phyloP scores from a whole-genome alignment of 2,329 filamentous ascomycete species.

The Stenocarpella maydis region DNA sequence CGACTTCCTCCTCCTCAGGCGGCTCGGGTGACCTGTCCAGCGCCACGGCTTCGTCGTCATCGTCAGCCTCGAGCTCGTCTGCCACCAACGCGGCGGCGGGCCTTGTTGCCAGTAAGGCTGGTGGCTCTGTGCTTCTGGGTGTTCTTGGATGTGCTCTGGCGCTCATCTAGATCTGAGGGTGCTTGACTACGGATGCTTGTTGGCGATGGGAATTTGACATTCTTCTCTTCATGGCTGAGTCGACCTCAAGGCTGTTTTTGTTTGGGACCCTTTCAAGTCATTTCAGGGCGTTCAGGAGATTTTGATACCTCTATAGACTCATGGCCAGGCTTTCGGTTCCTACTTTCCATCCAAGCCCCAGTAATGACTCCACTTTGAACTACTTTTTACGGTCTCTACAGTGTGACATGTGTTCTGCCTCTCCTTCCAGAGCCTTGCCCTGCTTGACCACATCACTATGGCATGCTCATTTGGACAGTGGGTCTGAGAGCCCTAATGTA shows the following conservation, averaged over 20 bases:
- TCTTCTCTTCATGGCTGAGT: slow-evolving; percentile 1
- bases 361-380: too few relatives aligned
- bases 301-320: slow-evolving; percentile 17
- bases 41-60: slow-evolving; percentile 1
- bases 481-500: too few relatives aligned
- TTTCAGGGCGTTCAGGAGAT: slow-evolving; percentile 5
- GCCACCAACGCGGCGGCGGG: background rate
- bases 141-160: slow-evolving; percentile 4
- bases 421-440: too few relatives aligned
- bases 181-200: background rate
- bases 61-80: slow-evolving; percentile 15
- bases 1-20: slow-evolving; percentile 14
- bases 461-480: too few relatives aligned
- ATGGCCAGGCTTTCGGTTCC: background rate
- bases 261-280: background rate
- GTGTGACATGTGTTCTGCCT: too few relatives aligned
- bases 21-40: background rate
- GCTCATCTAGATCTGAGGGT: background rate
- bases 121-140: background rate
- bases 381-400: too few relatives aligned
- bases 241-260: background rate
- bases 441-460: too few relatives aligned
- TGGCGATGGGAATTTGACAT: background rate
- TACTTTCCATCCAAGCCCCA: too few relatives aligned
- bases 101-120: background rate